Evolutionary conservation across 495 filamentous ascomycete species (phyloP), one percentile per base, ranked within the genome.

Genomic region (Aspergillus sclerotioniger): DNA sequence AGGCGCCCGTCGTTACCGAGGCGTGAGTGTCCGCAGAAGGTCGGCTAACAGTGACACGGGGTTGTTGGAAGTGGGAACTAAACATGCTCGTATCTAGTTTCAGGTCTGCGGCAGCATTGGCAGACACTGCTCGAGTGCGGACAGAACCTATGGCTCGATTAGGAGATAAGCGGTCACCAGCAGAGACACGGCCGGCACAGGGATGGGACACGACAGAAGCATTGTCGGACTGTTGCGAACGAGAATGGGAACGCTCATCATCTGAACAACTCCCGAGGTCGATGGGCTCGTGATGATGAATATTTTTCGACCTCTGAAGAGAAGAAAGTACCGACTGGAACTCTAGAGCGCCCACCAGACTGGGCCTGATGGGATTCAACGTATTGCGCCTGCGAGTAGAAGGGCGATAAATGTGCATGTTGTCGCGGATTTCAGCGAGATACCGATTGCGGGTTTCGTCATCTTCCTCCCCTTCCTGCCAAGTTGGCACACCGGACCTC

Each of bases 311-410:
- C 62, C 85, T 90, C 61, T 94, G 84, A 48, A 98, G 72, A 4
- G 90, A 89, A 7, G 87, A 86, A 48, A 99, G 77, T 12, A 97
- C 88, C 3, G 92, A 90, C 58, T 90, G 84, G 64, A 99, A 99
- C 71, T 99, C 95, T 53, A 99, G 74, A 5, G 88, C 95, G 46
- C 95, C 95, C 6, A 98, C 89, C 19, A 99, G 73, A 75, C 92
- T 97, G 6, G 95, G 92, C 31, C 95, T 82, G 57, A 98, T 97
- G 1, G 91, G 87, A 46, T 84, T 88, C 57, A 90, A 76, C 28
- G 92, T 90, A 66, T 86, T 89, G 58, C 87, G 88, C 48, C 92
- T 81, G 49, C 82, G 83, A 45, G 76, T 75, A 9, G 61, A 59
- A 8, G 89, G 89, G 10, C 94, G 84, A 63, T 80, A 88, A 21